Evolutionary conservation across 1,284 basidiomycete species (phyloP), one percentile per base, ranked within the genome.

Genomic region (Microbotryomycetes sp.): DNA sequence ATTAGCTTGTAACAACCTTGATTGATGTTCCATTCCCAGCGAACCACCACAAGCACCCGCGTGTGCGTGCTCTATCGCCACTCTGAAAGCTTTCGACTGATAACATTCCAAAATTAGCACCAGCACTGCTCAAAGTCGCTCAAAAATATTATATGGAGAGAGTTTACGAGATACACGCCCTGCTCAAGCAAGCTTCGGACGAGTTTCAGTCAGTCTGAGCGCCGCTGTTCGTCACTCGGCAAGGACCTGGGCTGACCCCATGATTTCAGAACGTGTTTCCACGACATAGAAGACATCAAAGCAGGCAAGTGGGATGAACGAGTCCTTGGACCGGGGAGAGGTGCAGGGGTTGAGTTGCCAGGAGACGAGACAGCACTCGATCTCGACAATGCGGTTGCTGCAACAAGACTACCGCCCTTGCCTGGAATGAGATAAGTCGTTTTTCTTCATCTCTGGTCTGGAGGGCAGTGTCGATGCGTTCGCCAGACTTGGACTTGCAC

Each of bases 81-180:
- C n/a, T n/a, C n/a, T n/a, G n/a, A n/a, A n/a, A n/a, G n/a, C n/a
- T n/a, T n/a, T n/a, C n/a, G n/a, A n/a, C n/a, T n/a, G n/a, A n/a
- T n/a, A n/a, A n/a, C n/a, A n/a, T n/a, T n/a, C n/a, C n/a, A n/a
- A n/a, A 18, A 41, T 9, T 41, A 67, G 63, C 56, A 7, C 30
- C 64, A 3, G 56, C 56, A 26, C 45, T 68, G 16, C 64, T 62
- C 52, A 54, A 61, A 48, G 41, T 68, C 26, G 67, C 67, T 4
- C 61, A 60, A 35, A 62, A 61, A 41, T 68, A 60, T 53, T 68
- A 66, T 60, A 60, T 66, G 55, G 59, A 64, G 29, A 54, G 67
- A 4, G 67, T 68, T 2, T 45, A 54, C 53, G 61, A 68, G 29
- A 35, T 68, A 11, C 54, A 61, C 27, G 50, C 23, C 7, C 57